These are phyloP conservation scores for Lathyrus tuberosus DNA, from an alignment of 306 rosid species.

Conservation along the genomic window DNA sequence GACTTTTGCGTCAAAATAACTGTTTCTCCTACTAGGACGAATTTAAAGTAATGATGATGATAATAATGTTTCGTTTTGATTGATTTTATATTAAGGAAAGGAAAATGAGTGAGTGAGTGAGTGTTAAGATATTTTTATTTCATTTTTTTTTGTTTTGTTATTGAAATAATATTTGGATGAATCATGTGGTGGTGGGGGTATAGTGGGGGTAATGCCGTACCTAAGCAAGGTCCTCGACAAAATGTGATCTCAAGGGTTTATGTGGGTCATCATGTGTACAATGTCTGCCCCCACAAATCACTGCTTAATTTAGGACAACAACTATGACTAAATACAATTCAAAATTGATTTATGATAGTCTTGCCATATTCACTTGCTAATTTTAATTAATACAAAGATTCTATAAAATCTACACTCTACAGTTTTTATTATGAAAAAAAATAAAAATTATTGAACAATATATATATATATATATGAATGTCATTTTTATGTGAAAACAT, in stretches of 20 bases:
- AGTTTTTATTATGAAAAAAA: too few species aligned
- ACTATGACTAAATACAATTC: constrained; percentile 6
- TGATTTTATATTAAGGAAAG: neutral
- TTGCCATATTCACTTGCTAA: neutral
- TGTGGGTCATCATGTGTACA: constrained; percentile 42
- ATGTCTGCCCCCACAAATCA: constrained; percentile 44
- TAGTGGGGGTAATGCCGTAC: constrained; percentile 32
- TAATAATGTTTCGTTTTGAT: neutral
- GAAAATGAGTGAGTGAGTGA: neutral
- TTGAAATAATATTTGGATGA: constrained; percentile 16
- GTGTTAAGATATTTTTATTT: constrained; percentile 13
- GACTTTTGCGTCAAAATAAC: constrained; percentile 35
- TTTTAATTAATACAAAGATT: neutral
- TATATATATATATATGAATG: too few species aligned
- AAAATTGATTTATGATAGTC: constrained; percentile 2
- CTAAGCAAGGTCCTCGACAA: constrained; percentile 32
- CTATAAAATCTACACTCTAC: too few species aligned
- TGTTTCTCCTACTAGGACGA: too few species aligned
- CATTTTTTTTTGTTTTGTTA: neutral
- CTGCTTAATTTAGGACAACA: constrained; percentile 39
- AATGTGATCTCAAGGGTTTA: constrained; percentile 40
- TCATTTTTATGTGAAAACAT: too few species aligned
- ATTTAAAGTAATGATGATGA: too few species aligned
- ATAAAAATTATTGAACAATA: too few species aligned
- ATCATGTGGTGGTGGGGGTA: constrained; percentile 45